These are phyloP conservation scores for Nematocida sp. DNA, from an alignment of 371 early-diverging fungal genomes.

Conservation along the genomic window DNA sequence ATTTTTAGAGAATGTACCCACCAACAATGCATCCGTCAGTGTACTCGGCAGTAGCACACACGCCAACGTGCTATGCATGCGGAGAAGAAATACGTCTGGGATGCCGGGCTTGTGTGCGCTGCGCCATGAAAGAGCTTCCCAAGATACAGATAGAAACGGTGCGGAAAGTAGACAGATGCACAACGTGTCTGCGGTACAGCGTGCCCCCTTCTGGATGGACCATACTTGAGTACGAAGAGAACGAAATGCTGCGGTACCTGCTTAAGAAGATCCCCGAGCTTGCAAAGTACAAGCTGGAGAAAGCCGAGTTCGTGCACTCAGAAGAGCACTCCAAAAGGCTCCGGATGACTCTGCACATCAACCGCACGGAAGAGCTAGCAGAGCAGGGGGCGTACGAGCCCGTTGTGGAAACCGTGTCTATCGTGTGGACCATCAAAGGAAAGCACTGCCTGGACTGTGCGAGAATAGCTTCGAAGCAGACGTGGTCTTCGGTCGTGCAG, in stretches of 20 bases:
- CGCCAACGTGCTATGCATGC: constrained; percentile 32
- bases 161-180: constrained; percentile 22
- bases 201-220: constrained; percentile 32
- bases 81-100: not conserved
- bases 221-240: constrained; percentile 70
- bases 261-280: constrained; percentile 70
- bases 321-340: constrained; percentile 89
- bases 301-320: constrained; percentile 94
- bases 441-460: constrained; percentile 95
- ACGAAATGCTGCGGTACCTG: constrained; percentile 83
- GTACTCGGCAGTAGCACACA: too few relatives aligned
- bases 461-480: constrained; percentile 88
- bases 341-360: constrained; percentile 73
- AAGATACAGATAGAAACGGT: not conserved
- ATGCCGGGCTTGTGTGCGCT: not conserved
- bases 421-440: constrained; percentile 80
- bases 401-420: constrained; percentile 82
- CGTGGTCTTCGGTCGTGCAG: constrained; percentile 95
- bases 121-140: constrained; percentile 24
- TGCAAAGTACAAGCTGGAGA: constrained; percentile 80
- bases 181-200: constrained; percentile 43
- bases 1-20: constrained; percentile 68
- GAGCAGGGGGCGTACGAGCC: constrained; percentile 66
- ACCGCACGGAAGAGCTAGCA: constrained; percentile 17
- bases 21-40: too few relatives aligned